Evolutionary conservation across 768 basidiomycete genomes (phyloP), one percentile per base, ranked within the genome.

Genomic region (Paxillus ammoniavirescens): DNA sequence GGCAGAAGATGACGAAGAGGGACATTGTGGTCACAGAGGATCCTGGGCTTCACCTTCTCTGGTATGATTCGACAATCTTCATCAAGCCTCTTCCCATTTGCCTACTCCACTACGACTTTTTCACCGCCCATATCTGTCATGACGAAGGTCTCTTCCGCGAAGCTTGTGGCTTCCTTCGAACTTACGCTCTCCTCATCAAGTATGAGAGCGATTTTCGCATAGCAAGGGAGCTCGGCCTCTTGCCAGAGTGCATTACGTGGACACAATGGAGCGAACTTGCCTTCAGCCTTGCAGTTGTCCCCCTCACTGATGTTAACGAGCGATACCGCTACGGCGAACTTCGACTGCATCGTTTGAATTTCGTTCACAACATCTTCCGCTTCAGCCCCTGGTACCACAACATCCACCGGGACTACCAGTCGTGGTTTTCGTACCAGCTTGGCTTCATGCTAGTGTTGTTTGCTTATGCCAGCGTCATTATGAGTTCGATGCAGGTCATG

Each of bases 251-350:
- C 17, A 31, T 53, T 12, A 47, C 52, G 8, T 53, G 52, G 52
- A 30, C 8, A 21, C 52, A 53, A 18, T 53, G 52, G 52, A 47
- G 45, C 45, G 45, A 28, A 15, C 44, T 53, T 1, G 45, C 52
- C 14, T 47, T 36, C 37, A 17, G 18, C 17, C 18, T 53, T 8
- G 18, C 44, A n/a, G n/a, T 10, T 12, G 42, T 53, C 28, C 52
- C 43, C 15, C 33, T 37, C 5, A 13, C 44, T 14, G 38, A 53
- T 36, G 37, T 47, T 31, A 53, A 41, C 17, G 17, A 47, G 44
- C 56, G 56, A 14, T 58, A 50, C 37, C 36, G 37, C 31, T 54
- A 54, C 21, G 53, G 56, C 23, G 56, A 58, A 31, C 48, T 58
- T 13, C 56, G 53, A 17, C 43, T 58, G n/a, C 36, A 37, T 17